phyloP scores from a whole-genome alignment of 768 basidiomycete species.

The Pleurotus tuber-regium region DNA sequence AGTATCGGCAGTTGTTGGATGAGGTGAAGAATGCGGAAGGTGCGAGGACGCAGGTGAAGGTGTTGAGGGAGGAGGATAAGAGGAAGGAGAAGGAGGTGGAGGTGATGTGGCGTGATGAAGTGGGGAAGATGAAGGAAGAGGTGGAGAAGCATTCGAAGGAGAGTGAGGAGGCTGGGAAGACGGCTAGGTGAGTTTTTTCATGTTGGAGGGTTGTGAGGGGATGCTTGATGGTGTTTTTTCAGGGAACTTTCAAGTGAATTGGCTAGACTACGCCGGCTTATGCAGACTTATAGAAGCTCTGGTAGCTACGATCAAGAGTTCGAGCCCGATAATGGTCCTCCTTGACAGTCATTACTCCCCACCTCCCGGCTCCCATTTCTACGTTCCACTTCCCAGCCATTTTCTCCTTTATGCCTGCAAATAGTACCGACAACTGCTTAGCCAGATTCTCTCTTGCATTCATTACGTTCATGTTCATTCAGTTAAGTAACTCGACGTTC shows the following conservation, averaged over 20 bases:
- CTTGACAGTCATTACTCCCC: background rate
- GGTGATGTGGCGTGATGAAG: conserved; percentile 56
- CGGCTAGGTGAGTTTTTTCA: conserved; percentile 52
- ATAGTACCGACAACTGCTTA: background rate
- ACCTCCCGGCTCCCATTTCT: background rate
- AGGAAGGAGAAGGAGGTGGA: conserved; percentile 56
- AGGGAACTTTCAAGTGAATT: conserved; percentile 65
- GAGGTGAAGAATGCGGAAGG: conserved; percentile 56
- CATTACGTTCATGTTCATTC: background rate
- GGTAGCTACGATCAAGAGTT: conserved; percentile 17
- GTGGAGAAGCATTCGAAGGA: conserved; percentile 53
- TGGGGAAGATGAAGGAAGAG: conserved; percentile 48
- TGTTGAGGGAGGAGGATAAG: conserved; percentile 47
- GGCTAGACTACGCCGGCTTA: conserved; percentile 66
- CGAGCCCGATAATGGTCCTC: conserved; percentile 1
- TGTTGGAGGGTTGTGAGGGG: background rate
- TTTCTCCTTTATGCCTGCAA: background rate
- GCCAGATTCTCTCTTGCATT: background rate
- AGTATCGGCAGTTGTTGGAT: conserved; percentile 64
- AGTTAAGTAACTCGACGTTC: background rate
- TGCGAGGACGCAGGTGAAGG: conserved; percentile 44
- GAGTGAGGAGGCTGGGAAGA: conserved; percentile 55
- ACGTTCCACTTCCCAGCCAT: background rate
- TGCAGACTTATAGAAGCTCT: conserved; percentile 45
- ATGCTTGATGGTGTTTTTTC: conserved; percentile 11